phyloP scores from a whole-genome alignment of 2,329 filamentous ascomycete genomes.

The Cordyceps tenuipes region DNA sequence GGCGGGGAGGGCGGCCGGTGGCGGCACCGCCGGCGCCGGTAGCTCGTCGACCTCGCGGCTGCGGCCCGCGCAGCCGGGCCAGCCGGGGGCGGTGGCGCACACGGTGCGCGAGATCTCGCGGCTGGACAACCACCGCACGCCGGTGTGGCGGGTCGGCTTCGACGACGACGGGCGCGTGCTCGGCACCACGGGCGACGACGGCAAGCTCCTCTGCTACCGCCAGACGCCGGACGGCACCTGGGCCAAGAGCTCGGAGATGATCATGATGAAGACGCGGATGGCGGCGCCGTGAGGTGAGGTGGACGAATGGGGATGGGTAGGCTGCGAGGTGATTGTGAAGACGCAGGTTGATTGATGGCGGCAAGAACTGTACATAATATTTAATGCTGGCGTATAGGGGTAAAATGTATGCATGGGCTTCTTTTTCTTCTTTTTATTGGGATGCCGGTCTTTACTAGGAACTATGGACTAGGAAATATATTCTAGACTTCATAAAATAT shows the following conservation, averaged over 20 bases:
- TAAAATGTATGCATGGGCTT: neutral
- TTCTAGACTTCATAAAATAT: too few species aligned
- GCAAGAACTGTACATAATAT: neutral
- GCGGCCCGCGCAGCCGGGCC: conserved; percentile 52
- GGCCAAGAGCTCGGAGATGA: conserved; percentile 52
- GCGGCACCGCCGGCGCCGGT: neutral
- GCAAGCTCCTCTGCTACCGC: conserved; percentile 53
- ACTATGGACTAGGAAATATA: too few species aligned
- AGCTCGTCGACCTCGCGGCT: conserved; percentile 35
- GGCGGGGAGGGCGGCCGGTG: conserved; percentile 37
- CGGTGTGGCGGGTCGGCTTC: conserved; percentile 69
- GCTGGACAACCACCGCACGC: conserved; percentile 58
- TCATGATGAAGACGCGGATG: conserved; percentile 49
- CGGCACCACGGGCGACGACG: conserved; percentile 70
- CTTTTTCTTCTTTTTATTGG: neutral
- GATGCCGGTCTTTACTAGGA: neutral
- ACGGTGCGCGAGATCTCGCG: conserved; percentile 48
- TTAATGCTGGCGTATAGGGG: neutral
- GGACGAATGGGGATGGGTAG: neutral
- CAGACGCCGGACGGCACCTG: conserved; percentile 50
- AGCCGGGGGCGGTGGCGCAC: conserved; percentile 22
- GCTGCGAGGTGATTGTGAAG: neutral
- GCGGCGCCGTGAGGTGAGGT: conserved; percentile 29
- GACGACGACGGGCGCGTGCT: conserved; percentile 63
- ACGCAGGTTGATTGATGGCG: neutral